phyloP scores from a whole-genome alignment of 495 filamentous ascomycete species.

The Daldinia loculata region DNA sequence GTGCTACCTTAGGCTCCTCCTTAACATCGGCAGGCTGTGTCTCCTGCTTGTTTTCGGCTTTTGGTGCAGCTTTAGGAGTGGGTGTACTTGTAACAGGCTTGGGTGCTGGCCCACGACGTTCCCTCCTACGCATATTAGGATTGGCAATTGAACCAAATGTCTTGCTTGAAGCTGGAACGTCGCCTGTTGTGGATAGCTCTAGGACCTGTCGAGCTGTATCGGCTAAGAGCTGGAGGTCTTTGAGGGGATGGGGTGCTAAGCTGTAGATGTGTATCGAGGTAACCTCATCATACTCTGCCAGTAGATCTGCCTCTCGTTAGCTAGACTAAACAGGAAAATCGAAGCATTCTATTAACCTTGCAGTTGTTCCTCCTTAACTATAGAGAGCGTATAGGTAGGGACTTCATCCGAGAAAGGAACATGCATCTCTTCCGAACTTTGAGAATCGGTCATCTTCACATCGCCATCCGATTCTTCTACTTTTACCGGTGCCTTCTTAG shows the following conservation, averaged over 20 bases:
- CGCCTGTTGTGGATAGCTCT: slow-evolving; percentile 33
- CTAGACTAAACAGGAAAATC: not conserved
- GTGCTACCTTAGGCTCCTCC: slow-evolving; percentile 46
- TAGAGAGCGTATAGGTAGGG: slow-evolving; percentile 66
- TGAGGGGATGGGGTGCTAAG: slow-evolving; percentile 72
- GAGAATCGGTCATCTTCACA: slow-evolving; percentile 72
- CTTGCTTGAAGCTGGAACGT: slow-evolving; percentile 31
- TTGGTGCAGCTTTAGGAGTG: slow-evolving; percentile 32
- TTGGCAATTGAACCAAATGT: slow-evolving; percentile 48
- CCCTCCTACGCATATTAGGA: slow-evolving; percentile 50
- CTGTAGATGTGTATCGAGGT: slow-evolving; percentile 88
- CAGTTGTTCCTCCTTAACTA: slow-evolving; percentile 82
- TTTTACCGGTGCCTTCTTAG: slow-evolving; percentile 44
- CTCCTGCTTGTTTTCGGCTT: slow-evolving; percentile 30
- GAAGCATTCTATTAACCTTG: slow-evolving; percentile 61
- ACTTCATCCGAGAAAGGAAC: slow-evolving; percentile 50
- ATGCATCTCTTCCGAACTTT: slow-evolving; percentile 34
- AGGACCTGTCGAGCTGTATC: slow-evolving; percentile 73
- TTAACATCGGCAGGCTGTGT: slow-evolving; percentile 44
- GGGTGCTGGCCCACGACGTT: slow-evolving; percentile 43
- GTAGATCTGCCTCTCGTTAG: slow-evolving; percentile 62
- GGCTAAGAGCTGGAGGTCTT: slow-evolving; percentile 78
- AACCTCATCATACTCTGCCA: slow-evolving; percentile 73
- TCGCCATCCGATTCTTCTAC: slow-evolving; percentile 66
- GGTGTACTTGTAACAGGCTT: slow-evolving; percentile 33